phyloP scores from a whole-genome alignment of 2,329 filamentous ascomycete genomes.

The Polytolypa hystricis region DNA sequence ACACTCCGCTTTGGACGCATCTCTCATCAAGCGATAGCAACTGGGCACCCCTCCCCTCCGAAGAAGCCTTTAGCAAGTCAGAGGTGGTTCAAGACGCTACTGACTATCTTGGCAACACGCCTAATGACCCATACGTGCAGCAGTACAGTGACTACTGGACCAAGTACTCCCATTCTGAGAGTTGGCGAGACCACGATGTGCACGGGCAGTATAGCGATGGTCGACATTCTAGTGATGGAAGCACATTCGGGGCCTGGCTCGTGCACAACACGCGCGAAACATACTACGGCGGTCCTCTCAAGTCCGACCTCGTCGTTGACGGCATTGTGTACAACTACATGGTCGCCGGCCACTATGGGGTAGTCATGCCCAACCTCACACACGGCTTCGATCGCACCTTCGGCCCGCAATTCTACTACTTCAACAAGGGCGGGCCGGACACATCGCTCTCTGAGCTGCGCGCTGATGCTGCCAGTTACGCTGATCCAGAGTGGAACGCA shows the following conservation, averaged over 20 bases:
- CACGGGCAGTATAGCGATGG: conserved; percentile 47
- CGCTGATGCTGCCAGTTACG: conserved; percentile 44
- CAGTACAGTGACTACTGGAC: conserved; percentile 52
- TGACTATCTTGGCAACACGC: conserved; percentile 47
- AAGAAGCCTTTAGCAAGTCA: conserved; percentile 31
- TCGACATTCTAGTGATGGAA: conserved; percentile 38
- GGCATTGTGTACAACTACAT: conserved; percentile 57
- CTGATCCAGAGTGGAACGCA: conserved; percentile 43
- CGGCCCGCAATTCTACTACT: conserved; percentile 53
- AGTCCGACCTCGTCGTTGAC: conserved; percentile 53
- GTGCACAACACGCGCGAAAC: conserved; percentile 55
- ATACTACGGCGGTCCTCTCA: conserved; percentile 50
- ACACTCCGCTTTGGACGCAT: conserved; percentile 51
- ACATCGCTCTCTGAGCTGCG: conserved; percentile 39
- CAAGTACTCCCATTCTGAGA: conserved; percentile 52
- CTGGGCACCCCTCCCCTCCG: conserved; percentile 37
- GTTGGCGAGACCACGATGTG: conserved; percentile 47
- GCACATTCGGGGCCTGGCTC: conserved; percentile 50
- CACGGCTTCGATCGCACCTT: conserved; percentile 55
- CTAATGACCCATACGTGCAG: conserved; percentile 44
- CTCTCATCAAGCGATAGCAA: conserved; percentile 46
- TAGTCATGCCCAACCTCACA: conserved; percentile 53
- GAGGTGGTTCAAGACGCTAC: conserved; percentile 53
- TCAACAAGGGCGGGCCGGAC: conserved; percentile 45
- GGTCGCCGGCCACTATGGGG: conserved; percentile 52